A percentile compares a stretch with the other conserved stretches of the same genome.
These are phyloP conservation scores for Lepidium sativum DNA, from an alignment of 345 rosid species.

Conservation along the genomic window DNA sequence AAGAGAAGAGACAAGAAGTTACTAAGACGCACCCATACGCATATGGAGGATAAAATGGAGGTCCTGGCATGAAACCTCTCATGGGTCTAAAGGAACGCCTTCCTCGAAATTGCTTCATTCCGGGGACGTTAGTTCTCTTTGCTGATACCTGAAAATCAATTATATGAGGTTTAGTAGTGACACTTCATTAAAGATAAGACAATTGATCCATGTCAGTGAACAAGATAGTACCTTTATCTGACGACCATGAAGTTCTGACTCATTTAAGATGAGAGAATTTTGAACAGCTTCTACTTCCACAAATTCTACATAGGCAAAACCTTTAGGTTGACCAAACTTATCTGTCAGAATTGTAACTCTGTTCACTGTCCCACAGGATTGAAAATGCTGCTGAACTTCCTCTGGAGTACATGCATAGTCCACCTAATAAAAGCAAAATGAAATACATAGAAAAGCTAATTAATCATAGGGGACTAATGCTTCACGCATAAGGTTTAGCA, in stretches of 20 bases:
- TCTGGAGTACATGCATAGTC: conserved; percentile 97
- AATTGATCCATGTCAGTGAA: background rate
- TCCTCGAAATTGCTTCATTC: conserved; percentile 91
- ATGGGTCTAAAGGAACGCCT: conserved; percentile 79
- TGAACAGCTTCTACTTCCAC: conserved; percentile 92
- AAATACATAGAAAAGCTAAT: background rate
- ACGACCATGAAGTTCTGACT: conserved; percentile 95
- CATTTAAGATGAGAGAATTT: conserved; percentile 88
- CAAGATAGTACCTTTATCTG: conserved; percentile 61
- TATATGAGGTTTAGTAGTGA: background rate
- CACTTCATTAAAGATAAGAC: background rate
- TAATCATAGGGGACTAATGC: background rate
- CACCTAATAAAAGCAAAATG: conserved; percentile 45
- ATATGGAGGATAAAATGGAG: conserved; percentile 55
- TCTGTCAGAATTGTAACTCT: conserved; percentile 97
- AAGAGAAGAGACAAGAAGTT: background rate
- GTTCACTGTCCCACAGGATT: conserved; percentile 96
- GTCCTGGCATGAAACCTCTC: conserved; percentile 72
- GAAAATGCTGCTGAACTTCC: conserved; percentile 98
- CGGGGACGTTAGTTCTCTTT: conserved; percentile 92
- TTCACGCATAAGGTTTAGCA: background rate
- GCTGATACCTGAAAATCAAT: conserved; percentile 69
- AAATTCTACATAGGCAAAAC: conserved; percentile 96
- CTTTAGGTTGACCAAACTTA: conserved; percentile 98
- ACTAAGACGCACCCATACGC: conserved; percentile 61